Percentiles rank a stretch among this genome's conserved stretches.
phyloP scores from a whole-genome alignment of 163 green algal genomes.

The Volvox carteri region DNA sequence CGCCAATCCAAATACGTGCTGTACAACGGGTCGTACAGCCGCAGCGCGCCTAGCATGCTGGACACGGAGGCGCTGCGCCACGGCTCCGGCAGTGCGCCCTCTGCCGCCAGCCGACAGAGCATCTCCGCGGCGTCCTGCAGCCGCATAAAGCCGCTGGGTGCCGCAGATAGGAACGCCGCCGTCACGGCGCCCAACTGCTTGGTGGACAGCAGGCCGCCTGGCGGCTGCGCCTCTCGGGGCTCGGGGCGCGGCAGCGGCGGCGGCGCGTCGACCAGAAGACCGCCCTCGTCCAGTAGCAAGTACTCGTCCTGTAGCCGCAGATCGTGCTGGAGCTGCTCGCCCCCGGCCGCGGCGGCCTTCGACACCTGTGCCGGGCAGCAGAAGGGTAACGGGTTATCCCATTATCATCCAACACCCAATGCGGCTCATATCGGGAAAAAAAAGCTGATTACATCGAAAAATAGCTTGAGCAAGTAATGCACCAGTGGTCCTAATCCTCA shows the following conservation, averaged over 20 bases:
- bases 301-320: slow-evolving; percentile 68
- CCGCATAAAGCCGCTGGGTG: slow-evolving; percentile 62
- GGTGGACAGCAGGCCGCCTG: slow-evolving; percentile 63
- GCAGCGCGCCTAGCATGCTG: slow-evolving; percentile 62
- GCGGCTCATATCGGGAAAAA: too few species aligned
- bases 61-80: slow-evolving; percentile 40
- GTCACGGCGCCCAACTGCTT: slow-evolving; percentile 63
- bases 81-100: slow-evolving; percentile 51
- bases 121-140: slow-evolving; percentile 64
- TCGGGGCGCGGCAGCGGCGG: slow-evolving; percentile 33
- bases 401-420: too few species aligned
- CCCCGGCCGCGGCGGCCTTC: slow-evolving; percentile 64
- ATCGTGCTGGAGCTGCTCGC: slow-evolving; percentile 65
- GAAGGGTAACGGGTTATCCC: too few species aligned
- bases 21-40: slow-evolving; percentile 65
- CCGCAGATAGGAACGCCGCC: slow-evolving; percentile 46
- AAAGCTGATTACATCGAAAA: too few species aligned
- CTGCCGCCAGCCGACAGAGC: slow-evolving; percentile 53
- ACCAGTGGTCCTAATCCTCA: too few species aligned
- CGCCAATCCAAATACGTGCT: slow-evolving; percentile 77
- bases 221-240: slow-evolving; percentile 51
- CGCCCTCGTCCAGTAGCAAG: slow-evolving; percentile 65
- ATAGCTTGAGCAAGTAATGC: too few species aligned
- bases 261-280: slow-evolving; percentile 54
- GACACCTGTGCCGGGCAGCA: slow-evolving; percentile 45